These are phyloP conservation scores for Oryza meyeriana DNA, from an alignment of 176 grass and related monocot species.

Conservation along the genomic window DNA sequence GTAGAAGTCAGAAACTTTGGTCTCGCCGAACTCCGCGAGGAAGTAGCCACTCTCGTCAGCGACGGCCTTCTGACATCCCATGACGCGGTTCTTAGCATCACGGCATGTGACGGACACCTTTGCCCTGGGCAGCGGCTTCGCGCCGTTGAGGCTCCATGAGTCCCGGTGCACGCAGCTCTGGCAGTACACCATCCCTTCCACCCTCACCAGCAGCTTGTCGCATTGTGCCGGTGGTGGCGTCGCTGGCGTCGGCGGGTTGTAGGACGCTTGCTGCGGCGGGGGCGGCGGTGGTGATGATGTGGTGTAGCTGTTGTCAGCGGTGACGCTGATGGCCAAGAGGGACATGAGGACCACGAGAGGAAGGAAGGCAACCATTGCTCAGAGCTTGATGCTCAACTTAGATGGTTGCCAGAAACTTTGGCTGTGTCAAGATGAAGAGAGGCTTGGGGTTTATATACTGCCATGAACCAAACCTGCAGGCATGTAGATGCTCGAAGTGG, in stretches of 20 bases:
- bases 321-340: conserved; percentile 17
- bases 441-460: conserved; percentile 5
- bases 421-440: conserved; percentile 8
- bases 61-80: neutral
- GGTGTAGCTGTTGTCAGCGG: neutral
- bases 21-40: conserved; percentile 38
- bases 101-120: conserved; percentile 67
- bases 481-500: conserved; percentile 22
- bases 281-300: neutral
- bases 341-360: conserved; percentile 15
- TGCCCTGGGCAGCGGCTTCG: conserved; percentile 42
- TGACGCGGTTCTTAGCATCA: conserved; percentile 56
- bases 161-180: conserved; percentile 53
- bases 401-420: neutral
- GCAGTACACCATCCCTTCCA: conserved; percentile 60
- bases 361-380: conserved; percentile 30
- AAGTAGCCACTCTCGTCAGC: conserved; percentile 61
- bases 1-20: neutral
- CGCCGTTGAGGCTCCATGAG: conserved; percentile 40
- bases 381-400: neutral
- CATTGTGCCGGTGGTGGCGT: neutral
- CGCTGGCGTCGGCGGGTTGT: neutral
- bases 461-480: conserved; percentile 36
- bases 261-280: neutral
- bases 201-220: conserved; percentile 34